Evolutionary conservation across 2,329 filamentous ascomycete species (phyloP), one percentile per base, ranked within the genome.

Genomic region (Zasmidium cellare): DNA sequence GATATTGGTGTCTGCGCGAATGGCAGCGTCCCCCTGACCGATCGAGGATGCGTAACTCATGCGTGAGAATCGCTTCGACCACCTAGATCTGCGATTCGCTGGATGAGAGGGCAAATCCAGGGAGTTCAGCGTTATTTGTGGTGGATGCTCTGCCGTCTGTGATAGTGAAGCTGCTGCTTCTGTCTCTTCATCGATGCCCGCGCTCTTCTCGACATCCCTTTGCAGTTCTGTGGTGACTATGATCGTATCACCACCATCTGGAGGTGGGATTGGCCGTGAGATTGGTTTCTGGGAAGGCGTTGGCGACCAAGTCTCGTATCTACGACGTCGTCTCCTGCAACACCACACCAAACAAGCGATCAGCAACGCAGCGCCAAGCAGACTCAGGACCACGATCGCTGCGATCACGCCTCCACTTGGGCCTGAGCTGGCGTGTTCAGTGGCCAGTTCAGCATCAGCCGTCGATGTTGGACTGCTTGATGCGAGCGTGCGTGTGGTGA

Each of bases 231-330:
- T 68, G 9, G 57, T 57, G 49, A 49, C 66, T 3, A 55, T 63
- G 46, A 58, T 72, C 16, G 55, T 51, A 55, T 56, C 68, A 57
- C 65, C 67, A 66, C 44, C 68, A 53, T 71, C 66, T 1, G 67
- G 65, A 11, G 71, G 69, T 3, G 69, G 62, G n/a, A 74, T 74
- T n/a, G 77, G 77, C 35, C 73, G 67, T 9, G 76, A 77, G 19
- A 79, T 77, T 0, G 51, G 63, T 5, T 74, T 66, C 57, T 77
- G 77, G 16, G 46, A 61, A 31, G 63, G 62, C 41, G 63, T 64
- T n/a, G 51, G 52, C 16, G 54, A 59, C 19, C 56, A 47, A 11
- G 54, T n/a, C n/a, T 9, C 59, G 25, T 61, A 63, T 45, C 56
- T 46, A 31, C 51, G 53, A 35, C 61, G 57, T 51, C 60, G 50